Evolutionary conservation across 805 yeast genomes (phyloP).

Genomic region (Schwanniomyces yamadae): DNA sequence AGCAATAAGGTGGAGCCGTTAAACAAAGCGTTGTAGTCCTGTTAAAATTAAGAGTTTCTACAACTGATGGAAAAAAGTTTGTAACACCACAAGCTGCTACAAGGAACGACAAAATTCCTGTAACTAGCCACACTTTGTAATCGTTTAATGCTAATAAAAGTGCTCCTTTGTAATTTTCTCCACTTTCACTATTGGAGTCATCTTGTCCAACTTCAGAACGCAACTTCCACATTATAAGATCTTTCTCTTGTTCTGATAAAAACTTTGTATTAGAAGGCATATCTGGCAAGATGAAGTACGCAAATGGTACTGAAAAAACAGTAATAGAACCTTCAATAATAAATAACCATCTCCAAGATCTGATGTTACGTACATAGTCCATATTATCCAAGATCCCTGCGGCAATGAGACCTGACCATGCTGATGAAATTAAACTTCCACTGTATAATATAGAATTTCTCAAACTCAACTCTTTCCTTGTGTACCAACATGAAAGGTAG

Average conservation of each 20-base stretch:
- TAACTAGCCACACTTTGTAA: conserved; percentile 47
- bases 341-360: conserved; percentile 58
- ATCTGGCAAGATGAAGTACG: conserved; percentile 51
- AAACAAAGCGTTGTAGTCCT: conserved; percentile 51
- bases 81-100: conserved; percentile 64
- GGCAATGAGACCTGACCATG: conserved; percentile 54
- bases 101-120: conserved; percentile 43
- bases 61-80: conserved; percentile 61
- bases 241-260: conserved; percentile 45
- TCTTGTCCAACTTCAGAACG: conserved; percentile 39
- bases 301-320: conserved; percentile 42
- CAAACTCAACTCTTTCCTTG: conserved; percentile 47
- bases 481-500: conserved; percentile 56
- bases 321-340: conserved; percentile 57
- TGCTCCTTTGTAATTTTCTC: conserved; percentile 37
- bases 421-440: conserved; percentile 53
- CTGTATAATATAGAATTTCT: conserved; percentile 51
- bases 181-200: conserved; percentile 34
- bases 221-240: conserved; percentile 40
- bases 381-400: conserved; percentile 49
- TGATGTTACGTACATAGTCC: conserved; percentile 39
- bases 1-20: conserved; percentile 58
- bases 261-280: conserved; percentile 51
- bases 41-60: conserved; percentile 51
- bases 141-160: conserved; percentile 39